Evolutionary conservation across 257 asterid species (phyloP).

Genomic region (Scutellaria minor): DNA sequence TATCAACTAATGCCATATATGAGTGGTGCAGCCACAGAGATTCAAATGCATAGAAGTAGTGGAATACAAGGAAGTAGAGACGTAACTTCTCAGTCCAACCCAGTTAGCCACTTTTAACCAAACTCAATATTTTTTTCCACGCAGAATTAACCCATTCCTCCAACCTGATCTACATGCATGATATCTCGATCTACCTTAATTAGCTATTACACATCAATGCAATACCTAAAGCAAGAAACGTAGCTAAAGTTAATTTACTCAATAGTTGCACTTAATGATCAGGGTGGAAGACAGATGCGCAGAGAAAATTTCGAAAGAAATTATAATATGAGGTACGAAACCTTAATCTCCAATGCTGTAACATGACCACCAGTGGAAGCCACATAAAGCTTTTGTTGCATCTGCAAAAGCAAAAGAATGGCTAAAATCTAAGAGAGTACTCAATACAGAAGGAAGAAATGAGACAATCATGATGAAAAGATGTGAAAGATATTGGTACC

Average conservation of each 20-base stretch:
- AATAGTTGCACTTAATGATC: conserved; percentile 8
- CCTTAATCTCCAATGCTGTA: conserved; percentile 74
- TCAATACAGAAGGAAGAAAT: background rate
- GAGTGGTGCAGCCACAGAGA: conserved; percentile 22
- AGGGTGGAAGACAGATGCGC: conserved; percentile 18
- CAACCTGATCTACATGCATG: conserved; percentile 11
- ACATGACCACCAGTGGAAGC: conserved; percentile 90
- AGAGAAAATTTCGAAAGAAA: conserved; percentile 19
- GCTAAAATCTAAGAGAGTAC: conserved; percentile 19
- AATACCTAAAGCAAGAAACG: conserved; percentile 26
- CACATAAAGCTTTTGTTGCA: conserved; percentile 74
- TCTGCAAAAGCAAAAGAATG: conserved; percentile 50
- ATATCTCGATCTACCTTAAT: conserved; percentile 22
- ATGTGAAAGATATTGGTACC: conserved; percentile 1
- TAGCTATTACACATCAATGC: conserved; percentile 18
- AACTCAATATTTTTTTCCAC: conserved; percentile 9
- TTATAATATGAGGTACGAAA: conserved; percentile 33
- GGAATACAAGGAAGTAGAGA: conserved; percentile 21
- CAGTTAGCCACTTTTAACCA: background rate
- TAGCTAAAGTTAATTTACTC: conserved; percentile 23
- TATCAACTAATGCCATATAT: conserved; percentile 13
- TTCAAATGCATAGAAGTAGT: conserved; percentile 20
- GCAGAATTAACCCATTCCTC: conserved; percentile 8
- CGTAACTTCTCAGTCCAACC: conserved; percentile 4
- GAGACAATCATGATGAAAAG: conserved; percentile 26